These are phyloP conservation scores for Echinochloa phyllopogon DNA, from an alignment of 176 grass and related monocot species.

Conservation along the genomic window DNA sequence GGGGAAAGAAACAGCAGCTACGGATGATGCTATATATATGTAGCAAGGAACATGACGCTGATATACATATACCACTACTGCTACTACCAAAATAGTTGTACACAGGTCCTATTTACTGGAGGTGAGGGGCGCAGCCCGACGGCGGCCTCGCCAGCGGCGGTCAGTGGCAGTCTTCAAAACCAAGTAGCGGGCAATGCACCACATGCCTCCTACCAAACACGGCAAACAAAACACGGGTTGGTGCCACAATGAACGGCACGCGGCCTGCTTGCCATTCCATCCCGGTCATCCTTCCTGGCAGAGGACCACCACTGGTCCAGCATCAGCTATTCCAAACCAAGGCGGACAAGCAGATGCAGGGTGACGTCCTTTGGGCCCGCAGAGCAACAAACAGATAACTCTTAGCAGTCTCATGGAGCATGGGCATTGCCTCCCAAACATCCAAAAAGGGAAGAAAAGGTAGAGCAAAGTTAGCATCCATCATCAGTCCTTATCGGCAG, in stretches of 20 bases:
- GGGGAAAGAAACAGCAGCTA: not conserved
- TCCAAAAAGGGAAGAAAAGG: slow-evolving; percentile 25
- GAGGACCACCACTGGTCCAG: slow-evolving; percentile 33
- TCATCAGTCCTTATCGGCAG: slow-evolving; percentile 52
- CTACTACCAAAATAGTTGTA: slow-evolving; percentile 32
- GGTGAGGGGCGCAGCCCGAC: not conserved
- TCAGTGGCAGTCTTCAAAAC: slow-evolving; percentile 24
- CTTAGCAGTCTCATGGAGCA: slow-evolving; percentile 43
- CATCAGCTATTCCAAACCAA: slow-evolving; percentile 17
- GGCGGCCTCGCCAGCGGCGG: not conserved
- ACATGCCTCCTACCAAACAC: slow-evolving; percentile 39
- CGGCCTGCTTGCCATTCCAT: slow-evolving; percentile 11
- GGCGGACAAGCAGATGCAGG: slow-evolving; percentile 37
- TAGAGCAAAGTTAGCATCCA: slow-evolving; percentile 45
- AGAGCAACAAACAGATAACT: slow-evolving; percentile 42
- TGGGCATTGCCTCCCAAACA: slow-evolving; percentile 52
- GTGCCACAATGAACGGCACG: slow-evolving; percentile 21
- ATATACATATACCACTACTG: slow-evolving; percentile 12
- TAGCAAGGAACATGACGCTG: slow-evolving; percentile 30
- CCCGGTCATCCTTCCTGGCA: slow-evolving; percentile 37
- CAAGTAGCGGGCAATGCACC: slow-evolving; percentile 4
- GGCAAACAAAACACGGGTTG: slow-evolving; percentile 35
- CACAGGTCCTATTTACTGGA: slow-evolving; percentile 49
- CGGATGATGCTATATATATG: not conserved
- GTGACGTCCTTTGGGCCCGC: slow-evolving; percentile 25